Percentiles rank a stretch among this genome's conserved stretches.
Conservation (phyloP, 2,329 filamentous ascomycete genomes). For the Leptographium wingfieldii region DNA sequence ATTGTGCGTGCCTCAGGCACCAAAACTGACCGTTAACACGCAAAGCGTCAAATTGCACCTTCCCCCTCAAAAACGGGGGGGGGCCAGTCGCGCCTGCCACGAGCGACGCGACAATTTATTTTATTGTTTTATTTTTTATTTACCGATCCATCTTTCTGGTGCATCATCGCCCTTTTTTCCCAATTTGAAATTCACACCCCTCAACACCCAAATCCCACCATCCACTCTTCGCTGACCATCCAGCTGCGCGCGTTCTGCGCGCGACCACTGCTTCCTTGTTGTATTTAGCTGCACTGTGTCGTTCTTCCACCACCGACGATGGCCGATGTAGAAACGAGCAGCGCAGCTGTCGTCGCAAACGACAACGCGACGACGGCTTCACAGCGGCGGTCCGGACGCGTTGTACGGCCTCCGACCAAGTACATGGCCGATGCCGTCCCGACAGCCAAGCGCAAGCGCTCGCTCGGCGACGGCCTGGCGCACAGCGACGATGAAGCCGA, state of each 20-base stretch:
- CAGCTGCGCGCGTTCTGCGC: slow-evolving; percentile 1
- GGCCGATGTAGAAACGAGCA: neutral
- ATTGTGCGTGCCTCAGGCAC: slow-evolving; percentile 7
- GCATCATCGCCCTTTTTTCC: neutral
- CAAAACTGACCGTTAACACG: neutral
- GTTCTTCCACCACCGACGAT: neutral
- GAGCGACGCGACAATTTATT: slow-evolving; percentile 13
- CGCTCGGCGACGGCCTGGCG: slow-evolving; percentile 18
- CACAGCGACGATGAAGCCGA: slow-evolving; percentile 26
- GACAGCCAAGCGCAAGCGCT: slow-evolving; percentile 45
- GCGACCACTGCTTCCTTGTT: neutral
- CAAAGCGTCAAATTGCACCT: slow-evolving; percentile 1
- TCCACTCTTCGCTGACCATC: neutral
- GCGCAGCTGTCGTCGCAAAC: neutral
- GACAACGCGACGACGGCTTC: slow-evolving; percentile 28
- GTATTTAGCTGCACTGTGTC: neutral
- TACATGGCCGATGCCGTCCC: slow-evolving; percentile 40
- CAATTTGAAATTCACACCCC: neutral
- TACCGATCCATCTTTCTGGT: neutral
- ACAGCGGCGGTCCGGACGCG: slow-evolving; percentile 58
- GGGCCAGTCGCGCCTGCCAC: slow-evolving; percentile 10
- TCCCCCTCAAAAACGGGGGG: slow-evolving; percentile 5
- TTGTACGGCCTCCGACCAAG: slow-evolving; percentile 46
- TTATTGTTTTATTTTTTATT: slow-evolving; percentile 4
- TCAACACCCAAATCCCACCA: neutral